Base-by-base conservation (phyloP, 768 basidiomycete species). In the Rhizopogon rudus region DNA sequence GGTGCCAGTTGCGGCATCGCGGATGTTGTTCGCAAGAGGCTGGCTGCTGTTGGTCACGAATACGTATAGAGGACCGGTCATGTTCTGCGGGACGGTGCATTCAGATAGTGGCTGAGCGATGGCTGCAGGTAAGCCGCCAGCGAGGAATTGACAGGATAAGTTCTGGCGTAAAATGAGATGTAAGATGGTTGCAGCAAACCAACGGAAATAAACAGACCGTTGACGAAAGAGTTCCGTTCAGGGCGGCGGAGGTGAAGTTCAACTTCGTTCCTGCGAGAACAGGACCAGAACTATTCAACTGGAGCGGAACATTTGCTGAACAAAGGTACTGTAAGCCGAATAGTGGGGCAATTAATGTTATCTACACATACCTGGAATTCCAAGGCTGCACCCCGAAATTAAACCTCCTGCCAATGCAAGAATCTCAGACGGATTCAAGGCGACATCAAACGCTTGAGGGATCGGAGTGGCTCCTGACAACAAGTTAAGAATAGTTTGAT, bases 21-120 rank as follows among this genome's bases (percentile, higher is more conserved):
- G 45, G 77, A 78, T 56, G 84, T 83, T 64, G 73, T 81, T 83
- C 67, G 79, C 61, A 31, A 93, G 73, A 2, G 89, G 86, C 59
- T 84, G 80, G 53, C 66, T 67, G 63, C 83, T 79, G 17, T 77
- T 77, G 33, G 87, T 90, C 73, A 92, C 70, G 70, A 74, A 91
- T 66, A 92, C 68, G 25, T 80, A 84, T 61, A 91, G 84, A 58
- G 87, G 85, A 42, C 91, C 91, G 67, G 87, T 82, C 67, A 91
- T 74, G 52, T 80, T 81, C 0, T 57, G 37, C 39, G 91, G 92
- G 12, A 92, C 82, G 55, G 78, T 67, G 61, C 90, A 92, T 57
- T 79, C 60, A 57, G 68, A 60, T 60, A 88, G 65, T 3, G 88
- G 83, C 44, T 90, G 74, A 33, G 80, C 63, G 63, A 88, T 72